Base-by-base conservation (phyloP, 179 eudicot species). In the Camellia oleifera region DNA sequence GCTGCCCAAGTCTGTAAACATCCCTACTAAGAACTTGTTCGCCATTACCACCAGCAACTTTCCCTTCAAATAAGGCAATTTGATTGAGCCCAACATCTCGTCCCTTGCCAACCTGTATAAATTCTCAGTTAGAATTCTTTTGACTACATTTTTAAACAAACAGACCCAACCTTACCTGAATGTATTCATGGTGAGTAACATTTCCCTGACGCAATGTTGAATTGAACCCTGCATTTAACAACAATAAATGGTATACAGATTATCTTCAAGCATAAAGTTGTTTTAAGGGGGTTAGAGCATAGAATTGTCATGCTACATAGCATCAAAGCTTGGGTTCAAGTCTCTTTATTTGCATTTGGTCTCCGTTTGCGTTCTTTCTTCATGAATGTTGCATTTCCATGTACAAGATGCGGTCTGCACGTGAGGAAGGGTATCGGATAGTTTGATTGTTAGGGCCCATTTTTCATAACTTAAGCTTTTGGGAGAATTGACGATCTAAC, bases 11-110 rank as follows among this genome's bases (percentile, higher is more conserved):
- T 85, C 99, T 88, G 88, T 91, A 94, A 77, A 97, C 89, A 84
- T 97, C 99, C 80, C 99, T 90, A 82, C 99, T 97, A 76, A 97
- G 97, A 84, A 97, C 97, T 92, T 97, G 99, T 87, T 97, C 99
- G 80, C 99, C 98, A 82, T 97, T 97, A 50, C 98, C 99, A 64
- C 99, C 95, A 74, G 99, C 97, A 82, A 97, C 99, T 87, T 97
- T 97, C 56, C 99, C 99, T 88, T 94, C 99, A 80, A 97, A 97
- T n/a, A 97, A 48, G 40, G 99, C 99, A 80, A 97, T 97, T 82
- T 97, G 99, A 89, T 97, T 95, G 82, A 97, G 95, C 82, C 99
- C 97, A 57, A 94, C 99, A 88, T 97, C 99, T 85, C 99, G 83
- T 60, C 98, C 99, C 89, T 97, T 97, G 80, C 99, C 99, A 80